Evolutionary conservation across 2,329 filamentous ascomycete species (phyloP).

Genomic region (Fusarium humuli): DNA sequence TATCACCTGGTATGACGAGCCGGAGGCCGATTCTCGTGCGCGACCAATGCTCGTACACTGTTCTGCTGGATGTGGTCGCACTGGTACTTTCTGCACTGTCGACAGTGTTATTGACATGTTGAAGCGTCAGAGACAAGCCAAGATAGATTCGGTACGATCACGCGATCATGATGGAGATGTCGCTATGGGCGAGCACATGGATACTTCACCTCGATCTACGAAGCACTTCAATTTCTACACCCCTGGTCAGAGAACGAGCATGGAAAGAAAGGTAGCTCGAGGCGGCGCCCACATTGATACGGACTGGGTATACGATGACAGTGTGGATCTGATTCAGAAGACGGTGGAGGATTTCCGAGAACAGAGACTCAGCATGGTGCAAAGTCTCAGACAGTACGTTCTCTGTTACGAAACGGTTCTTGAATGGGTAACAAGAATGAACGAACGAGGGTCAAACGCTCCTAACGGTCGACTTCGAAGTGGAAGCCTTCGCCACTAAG

Average conservation of each 20-base stretch:
- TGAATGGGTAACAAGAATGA: conserved; percentile 78
- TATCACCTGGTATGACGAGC: conserved; percentile 67
- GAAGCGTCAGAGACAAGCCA: conserved; percentile 77
- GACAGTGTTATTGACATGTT: conserved; percentile 97
- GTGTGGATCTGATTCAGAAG: conserved; percentile 82
- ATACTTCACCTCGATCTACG: conserved; percentile 46
- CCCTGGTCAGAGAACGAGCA: conserved; percentile 25
- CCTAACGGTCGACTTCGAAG: conserved; percentile 45
- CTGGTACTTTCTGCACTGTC: conserved; percentile 95
- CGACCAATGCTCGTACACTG: conserved; percentile 93
- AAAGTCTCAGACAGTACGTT: conserved; percentile 91
- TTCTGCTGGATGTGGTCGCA: conserved; percentile 94
- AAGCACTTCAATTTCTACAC: conserved; percentile 43
- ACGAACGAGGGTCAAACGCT: conserved; percentile 50
- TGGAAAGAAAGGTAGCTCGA: conserved; percentile 24
- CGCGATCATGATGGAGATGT: conserved; percentile 59
- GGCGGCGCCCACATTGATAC: conserved; percentile 55
- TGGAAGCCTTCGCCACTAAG: conserved; percentile 48
- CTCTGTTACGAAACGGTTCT: conserved; percentile 95
- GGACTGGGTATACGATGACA: conserved; percentile 76
- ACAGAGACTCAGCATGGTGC: conserved; percentile 95
- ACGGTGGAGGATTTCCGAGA: conserved; percentile 91
- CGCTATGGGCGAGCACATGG: conserved; percentile 54
- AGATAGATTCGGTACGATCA: conserved; percentile 36
- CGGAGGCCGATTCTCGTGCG: conserved; percentile 62